Base-by-base conservation (phyloP, 2,329 filamentous ascomycete genomes). In the Aspergillus udagawae region DNA sequence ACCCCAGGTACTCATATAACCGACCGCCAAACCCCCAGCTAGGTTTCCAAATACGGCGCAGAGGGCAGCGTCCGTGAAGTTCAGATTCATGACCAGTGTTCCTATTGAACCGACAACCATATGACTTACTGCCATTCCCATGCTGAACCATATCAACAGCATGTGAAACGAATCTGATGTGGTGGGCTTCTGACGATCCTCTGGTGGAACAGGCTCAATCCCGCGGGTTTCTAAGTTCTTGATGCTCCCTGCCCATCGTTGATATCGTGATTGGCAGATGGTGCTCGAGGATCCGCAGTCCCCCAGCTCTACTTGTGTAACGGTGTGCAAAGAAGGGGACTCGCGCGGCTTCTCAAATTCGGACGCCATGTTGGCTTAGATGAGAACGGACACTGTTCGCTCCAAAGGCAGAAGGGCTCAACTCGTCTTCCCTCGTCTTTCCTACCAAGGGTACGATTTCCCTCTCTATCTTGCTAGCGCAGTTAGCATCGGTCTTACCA, bases 1-100 rank as follows among this genome's bases (percentile, higher is more conserved):
- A 12, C 76, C 76, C 69, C 70, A 79, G 17, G 68, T 77, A 52
- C 71, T 71, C 65, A 77, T 76, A 59, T 77, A 78, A 4, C 72
- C 75, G 25, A 73, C 70, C 0, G 67, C 65, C n/a, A 65, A 52
- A 28, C 66, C 59, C 12, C 75, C 75, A 9, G 73, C 49, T 8
- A 76, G 51, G 8, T 66, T 70, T 1, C 74, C 75, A 53, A 77
- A 71, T 8, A 75, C 58, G 3, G 69, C 73, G 55, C 73, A 75
- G 3, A 74, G 57, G 17, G 72, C 72, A 8, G 71, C 70, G 63
- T 79, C 77, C 4, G 63, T 64, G 63, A 76, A 78, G 25, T 75
- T 73, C 12, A 79, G 63, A 1, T 65, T 62, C 54, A 75, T 70
- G 1, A 74, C 69, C 8, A 77, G 55, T 4, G 76, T 76, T 6